Conservation (phyloP, 225 moss, liverwort and hornwort genomes). For the Lunularia cruciata region DNA sequence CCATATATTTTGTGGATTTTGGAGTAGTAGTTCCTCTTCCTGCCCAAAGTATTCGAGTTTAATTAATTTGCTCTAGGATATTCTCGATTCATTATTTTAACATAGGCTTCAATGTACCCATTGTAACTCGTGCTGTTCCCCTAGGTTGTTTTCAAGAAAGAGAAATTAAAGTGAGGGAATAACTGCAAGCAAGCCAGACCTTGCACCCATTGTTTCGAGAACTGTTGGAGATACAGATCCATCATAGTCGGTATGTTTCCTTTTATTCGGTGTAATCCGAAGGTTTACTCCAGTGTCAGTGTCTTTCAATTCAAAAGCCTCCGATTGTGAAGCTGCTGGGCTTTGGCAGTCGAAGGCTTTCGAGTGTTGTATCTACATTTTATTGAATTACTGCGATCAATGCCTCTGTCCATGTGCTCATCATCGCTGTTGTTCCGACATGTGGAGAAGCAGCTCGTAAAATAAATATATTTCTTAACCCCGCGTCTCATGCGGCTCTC, state of each 20-base stretch:
- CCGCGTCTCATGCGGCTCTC: too few relatives aligned
- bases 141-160: neutral
- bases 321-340: too few relatives aligned
- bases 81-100: too few relatives aligned
- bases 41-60: too few relatives aligned
- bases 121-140: neutral
- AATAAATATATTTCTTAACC: too few relatives aligned
- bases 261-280: constrained; percentile 7
- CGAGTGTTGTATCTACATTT: too few relatives aligned
- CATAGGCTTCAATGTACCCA: neutral
- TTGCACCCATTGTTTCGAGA: neutral
- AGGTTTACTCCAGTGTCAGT: neutral
- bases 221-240: neutral
- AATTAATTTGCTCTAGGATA: neutral
- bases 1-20: neutral
- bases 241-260: neutral
- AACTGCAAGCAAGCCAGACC: neutral
- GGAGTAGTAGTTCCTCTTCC: neutral
- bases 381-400: too few relatives aligned
- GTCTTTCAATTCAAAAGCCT: too few relatives aligned
- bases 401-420: too few relatives aligned
- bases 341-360: too few relatives aligned
- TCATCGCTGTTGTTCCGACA: too few relatives aligned
- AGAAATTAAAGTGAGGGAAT: constrained; percentile 1
- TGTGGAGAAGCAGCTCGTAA: too few relatives aligned